phyloP scores from a whole-genome alignment of 768 basidiomycete genomes.

The Leccinellum albellum region DNA sequence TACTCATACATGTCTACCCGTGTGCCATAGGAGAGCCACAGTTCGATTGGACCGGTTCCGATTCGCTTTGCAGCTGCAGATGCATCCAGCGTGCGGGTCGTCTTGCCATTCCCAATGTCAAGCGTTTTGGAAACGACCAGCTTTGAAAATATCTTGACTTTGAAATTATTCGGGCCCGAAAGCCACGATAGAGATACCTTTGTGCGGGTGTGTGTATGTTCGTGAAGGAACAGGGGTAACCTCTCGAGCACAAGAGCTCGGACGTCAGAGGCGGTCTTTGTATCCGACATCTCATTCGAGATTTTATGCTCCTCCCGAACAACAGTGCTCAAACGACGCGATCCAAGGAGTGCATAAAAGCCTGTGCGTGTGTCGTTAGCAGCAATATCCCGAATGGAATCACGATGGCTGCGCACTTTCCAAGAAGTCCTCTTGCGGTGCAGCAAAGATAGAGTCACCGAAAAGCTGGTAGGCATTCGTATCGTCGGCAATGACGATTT shows the following conservation, averaged over 20 bases:
- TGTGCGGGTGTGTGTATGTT: constrained; percentile 68
- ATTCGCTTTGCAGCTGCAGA: constrained; percentile 65
- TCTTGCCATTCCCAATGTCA: constrained; percentile 44
- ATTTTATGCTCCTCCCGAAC: constrained; percentile 77
- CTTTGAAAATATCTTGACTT: constrained; percentile 66
- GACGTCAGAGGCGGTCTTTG: constrained; percentile 47
- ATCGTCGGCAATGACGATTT: constrained; percentile 85
- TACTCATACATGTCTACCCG: constrained; percentile 91
- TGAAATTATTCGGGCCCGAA: constrained; percentile 57
- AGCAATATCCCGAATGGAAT: background rate
- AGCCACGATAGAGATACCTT: constrained; percentile 66
- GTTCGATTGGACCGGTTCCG: constrained; percentile 57
- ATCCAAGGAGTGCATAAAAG: constrained; percentile 78
- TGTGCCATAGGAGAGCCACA: constrained; percentile 74
- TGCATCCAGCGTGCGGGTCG: constrained; percentile 58
- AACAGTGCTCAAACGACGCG: constrained; percentile 63
- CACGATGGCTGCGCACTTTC: constrained; percentile 51
- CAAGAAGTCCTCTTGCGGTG: constrained; percentile 86
- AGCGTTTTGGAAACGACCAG: constrained; percentile 61
- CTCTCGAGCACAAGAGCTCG: constrained; percentile 73
- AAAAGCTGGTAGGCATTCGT: constrained; percentile 77
- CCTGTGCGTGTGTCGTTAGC: constrained; percentile 33
- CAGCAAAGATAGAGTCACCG: constrained; percentile 68
- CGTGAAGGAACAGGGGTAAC: constrained; percentile 87
- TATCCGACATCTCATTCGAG: constrained; percentile 45